These are phyloP conservation scores for Hypholoma fasciculare DNA, from an alignment of 768 basidiomycete genomes.

Conservation along the genomic window DNA sequence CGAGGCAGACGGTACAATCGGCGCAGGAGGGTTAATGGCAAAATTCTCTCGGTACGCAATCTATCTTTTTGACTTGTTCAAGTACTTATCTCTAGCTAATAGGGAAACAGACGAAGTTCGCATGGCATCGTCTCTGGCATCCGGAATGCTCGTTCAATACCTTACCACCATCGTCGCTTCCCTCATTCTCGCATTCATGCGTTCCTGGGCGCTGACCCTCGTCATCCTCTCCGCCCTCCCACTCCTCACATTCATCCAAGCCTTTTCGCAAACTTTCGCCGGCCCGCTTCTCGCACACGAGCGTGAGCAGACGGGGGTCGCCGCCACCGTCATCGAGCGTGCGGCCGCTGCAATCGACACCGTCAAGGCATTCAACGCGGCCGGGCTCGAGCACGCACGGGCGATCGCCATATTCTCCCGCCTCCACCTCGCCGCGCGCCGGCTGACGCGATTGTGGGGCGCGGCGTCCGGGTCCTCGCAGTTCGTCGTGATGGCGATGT, in stretches of 20 bases:
- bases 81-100: conserved; percentile 3
- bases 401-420: conserved; percentile 44
- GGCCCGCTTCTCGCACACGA: conserved; percentile 69
- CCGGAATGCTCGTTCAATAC: conserved; percentile 80
- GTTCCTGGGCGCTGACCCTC: conserved; percentile 82
- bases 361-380: conserved; percentile 91
- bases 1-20: conserved; percentile 54
- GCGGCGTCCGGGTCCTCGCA: conserved; percentile 65
- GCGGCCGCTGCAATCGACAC: conserved; percentile 80
- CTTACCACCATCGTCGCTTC: conserved; percentile 77
- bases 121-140: conserved; percentile 76
- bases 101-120: conserved; percentile 97
- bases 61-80: background rate
- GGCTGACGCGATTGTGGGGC: conserved; percentile 75
- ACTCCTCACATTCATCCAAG: conserved; percentile 73
- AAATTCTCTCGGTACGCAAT: conserved; percentile 78
- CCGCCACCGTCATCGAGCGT: conserved; percentile 80
- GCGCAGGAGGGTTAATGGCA: conserved; percentile 91
- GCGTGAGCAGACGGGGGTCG: conserved; percentile 61
- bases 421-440: conserved; percentile 47
- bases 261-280: conserved; percentile 68
- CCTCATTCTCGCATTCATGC: conserved; percentile 80
- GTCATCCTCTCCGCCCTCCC: conserved; percentile 93
- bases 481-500: conserved; percentile 88
- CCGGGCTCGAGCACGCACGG: conserved; percentile 44